Evolutionary conservation across 2,329 filamentous ascomycete species (phyloP).

Genomic region (Didymella sp.): DNA sequence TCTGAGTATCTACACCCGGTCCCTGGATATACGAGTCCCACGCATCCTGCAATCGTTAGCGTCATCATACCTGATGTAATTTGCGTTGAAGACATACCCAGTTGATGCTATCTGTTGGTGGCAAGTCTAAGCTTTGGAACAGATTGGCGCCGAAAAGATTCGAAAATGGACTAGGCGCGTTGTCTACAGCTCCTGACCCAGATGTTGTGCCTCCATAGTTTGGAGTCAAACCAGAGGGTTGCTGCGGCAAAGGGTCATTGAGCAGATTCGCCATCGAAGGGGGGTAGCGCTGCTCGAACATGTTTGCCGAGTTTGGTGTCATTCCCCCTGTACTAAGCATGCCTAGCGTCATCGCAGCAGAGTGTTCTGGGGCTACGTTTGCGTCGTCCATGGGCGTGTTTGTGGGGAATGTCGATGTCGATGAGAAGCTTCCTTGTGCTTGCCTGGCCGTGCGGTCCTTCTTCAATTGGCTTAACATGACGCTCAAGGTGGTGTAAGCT

Average conservation of each 20-base stretch:
- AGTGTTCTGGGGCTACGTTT: constrained; percentile 66
- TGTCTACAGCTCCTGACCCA: constrained; percentile 44
- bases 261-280: constrained; percentile 49
- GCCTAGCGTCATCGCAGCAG: constrained; percentile 73
- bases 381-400: constrained; percentile 58
- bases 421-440: constrained; percentile 41
- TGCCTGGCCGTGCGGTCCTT: constrained; percentile 50
- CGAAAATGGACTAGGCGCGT: constrained; percentile 61
- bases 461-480: constrained; percentile 83
- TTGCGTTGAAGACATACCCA: constrained; percentile 62
- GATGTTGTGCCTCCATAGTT: constrained; percentile 45
- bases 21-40: constrained; percentile 75
- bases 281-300: constrained; percentile 51
- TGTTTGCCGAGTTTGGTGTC: constrained; percentile 57
- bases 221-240: constrained; percentile 42
- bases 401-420: constrained; percentile 38
- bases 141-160: constrained; percentile 59
- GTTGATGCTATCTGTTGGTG: constrained; percentile 60
- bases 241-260: constrained; percentile 46
- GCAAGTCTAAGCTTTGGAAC: constrained; percentile 62
- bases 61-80: not conserved
- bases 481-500: constrained; percentile 77
- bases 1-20: constrained; percentile 53
- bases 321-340: constrained; percentile 69
- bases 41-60: constrained; percentile 55